Percentiles rank a stretch among this genome's conserved stretches.
phyloP scores from a whole-genome alignment of 2,329 filamentous ascomycete genomes.

The Cryphonectria carpinicola region DNA sequence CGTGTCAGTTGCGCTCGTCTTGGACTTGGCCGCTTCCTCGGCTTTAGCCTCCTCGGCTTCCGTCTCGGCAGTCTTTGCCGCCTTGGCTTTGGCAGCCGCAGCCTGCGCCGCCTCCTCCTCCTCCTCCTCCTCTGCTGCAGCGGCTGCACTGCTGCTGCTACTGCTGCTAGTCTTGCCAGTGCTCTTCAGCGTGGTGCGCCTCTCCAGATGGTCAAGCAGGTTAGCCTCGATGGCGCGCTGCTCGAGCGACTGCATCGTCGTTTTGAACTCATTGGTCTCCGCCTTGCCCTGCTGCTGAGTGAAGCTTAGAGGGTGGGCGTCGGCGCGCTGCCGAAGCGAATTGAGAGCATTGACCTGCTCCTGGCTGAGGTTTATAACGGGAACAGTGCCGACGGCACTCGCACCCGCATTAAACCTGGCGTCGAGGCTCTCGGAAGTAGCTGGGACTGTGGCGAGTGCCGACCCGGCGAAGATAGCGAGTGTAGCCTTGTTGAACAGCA shows the following conservation, averaged over 20 bases:
- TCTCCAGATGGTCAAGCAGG: not conserved
- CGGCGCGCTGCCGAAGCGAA: not conserved
- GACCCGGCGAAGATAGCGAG: not conserved
- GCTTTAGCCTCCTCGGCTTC: not conserved
- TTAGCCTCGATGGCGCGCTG: not conserved
- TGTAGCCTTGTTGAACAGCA: conserved; percentile 11
- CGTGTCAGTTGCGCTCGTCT: not conserved
- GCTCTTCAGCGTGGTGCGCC: not conserved
- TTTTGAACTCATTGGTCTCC: too few species aligned
- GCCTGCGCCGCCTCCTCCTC: not conserved
- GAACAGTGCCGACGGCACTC: not conserved
- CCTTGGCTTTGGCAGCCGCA: not conserved
- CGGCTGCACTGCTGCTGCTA: not conserved
- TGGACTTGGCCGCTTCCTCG: not conserved
- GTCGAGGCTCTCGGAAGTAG: not conserved
- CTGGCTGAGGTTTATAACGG: too few species aligned
- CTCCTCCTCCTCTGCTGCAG: not conserved
- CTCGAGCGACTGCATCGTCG: too few species aligned
- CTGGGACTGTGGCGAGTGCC: not conserved
- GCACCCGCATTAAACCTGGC: not conserved
- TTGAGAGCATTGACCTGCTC: not conserved
- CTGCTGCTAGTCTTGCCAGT: not conserved
- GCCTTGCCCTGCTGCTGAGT: too few species aligned
- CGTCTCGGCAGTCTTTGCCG: not conserved
- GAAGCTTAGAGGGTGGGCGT: too few species aligned